These are phyloP conservation scores for Cercophora samala DNA, from an alignment of 495 filamentous ascomycete species.

Conservation along the genomic window DNA sequence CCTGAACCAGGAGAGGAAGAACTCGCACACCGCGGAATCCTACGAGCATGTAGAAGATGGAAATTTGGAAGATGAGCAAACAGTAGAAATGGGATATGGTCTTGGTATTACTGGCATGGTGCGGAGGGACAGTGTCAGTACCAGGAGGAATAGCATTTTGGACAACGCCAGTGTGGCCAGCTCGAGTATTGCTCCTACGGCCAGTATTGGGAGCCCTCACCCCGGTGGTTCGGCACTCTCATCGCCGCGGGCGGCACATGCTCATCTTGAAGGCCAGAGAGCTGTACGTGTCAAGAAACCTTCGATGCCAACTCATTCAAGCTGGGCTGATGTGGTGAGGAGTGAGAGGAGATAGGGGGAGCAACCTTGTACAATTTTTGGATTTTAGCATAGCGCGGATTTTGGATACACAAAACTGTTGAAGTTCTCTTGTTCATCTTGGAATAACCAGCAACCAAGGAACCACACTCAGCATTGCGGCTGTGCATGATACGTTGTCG, in stretches of 20 bases:
- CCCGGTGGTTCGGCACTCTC: constrained; percentile 23
- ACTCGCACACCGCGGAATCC: constrained; percentile 4
- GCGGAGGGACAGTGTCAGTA: constrained; percentile 22
- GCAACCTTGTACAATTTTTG: neutral
- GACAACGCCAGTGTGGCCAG: constrained; percentile 25
- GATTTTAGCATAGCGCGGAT: neutral
- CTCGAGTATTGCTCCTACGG: constrained; percentile 9
- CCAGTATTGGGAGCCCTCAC: constrained; percentile 18
- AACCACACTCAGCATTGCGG: neutral
- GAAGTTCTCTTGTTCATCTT: neutral
- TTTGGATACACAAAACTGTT: neutral
- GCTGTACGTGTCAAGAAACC: constrained; percentile 18
- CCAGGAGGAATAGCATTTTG: constrained; percentile 6
- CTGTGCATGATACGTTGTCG: neutral
- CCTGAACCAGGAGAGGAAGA: constrained; percentile 1
- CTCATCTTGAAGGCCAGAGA: constrained; percentile 15
- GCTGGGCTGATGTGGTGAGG: constrained; percentile 36
- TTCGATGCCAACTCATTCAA: constrained; percentile 31
- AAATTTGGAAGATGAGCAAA: constrained; percentile 2
- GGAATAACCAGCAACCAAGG: neutral
- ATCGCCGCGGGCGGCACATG: constrained; percentile 24
- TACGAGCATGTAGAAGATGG: constrained; percentile 3
- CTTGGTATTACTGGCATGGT: constrained; percentile 18
- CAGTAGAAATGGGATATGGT: constrained; percentile 17
- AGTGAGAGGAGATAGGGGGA: constrained; percentile 6